phyloP scores from a whole-genome alignment of 2,329 filamentous ascomycete species.

The Cercospora janseana region DNA sequence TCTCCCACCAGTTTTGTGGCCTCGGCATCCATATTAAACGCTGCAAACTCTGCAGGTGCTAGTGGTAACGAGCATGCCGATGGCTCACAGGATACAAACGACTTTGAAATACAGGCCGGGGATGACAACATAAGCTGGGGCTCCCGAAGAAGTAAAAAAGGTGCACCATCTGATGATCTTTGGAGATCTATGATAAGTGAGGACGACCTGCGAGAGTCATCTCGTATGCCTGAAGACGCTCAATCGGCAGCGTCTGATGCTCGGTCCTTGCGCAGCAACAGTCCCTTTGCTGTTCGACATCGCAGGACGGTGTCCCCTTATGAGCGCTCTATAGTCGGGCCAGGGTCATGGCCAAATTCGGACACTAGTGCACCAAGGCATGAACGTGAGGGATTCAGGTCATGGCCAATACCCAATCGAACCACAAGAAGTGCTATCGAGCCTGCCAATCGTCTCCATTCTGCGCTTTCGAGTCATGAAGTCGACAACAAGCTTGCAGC shows the following conservation, averaged over 20 bases:
- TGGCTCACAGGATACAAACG: constrained; percentile 8
- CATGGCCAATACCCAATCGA: constrained; percentile 31
- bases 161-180: constrained; percentile 30
- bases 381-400: constrained; percentile 25
- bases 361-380: constrained; percentile 26
- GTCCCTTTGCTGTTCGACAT: constrained; percentile 22
- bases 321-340: constrained; percentile 26
- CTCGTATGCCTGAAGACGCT: constrained; percentile 24
- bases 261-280: constrained; percentile 22
- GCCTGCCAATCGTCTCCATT: constrained; percentile 25
- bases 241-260: constrained; percentile 17
- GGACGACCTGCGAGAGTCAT: constrained; percentile 34
- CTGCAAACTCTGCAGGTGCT: constrained; percentile 45
- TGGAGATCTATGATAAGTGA: constrained; percentile 37
- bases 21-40: constrained; percentile 29
- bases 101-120: constrained; percentile 37
- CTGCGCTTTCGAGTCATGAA: constrained; percentile 6
- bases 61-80: constrained; percentile 37
- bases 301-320: constrained; percentile 30
- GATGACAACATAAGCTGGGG: constrained; percentile 42
- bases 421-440: constrained; percentile 25
- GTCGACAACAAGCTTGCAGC: constrained; percentile 30
- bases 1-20: not conserved
- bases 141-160: constrained; percentile 33
- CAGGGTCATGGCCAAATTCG: constrained; percentile 34